Conservation (phyloP, 2,329 filamentous ascomycete genomes). For the Mycosphaerelloides madeirae region DNA sequence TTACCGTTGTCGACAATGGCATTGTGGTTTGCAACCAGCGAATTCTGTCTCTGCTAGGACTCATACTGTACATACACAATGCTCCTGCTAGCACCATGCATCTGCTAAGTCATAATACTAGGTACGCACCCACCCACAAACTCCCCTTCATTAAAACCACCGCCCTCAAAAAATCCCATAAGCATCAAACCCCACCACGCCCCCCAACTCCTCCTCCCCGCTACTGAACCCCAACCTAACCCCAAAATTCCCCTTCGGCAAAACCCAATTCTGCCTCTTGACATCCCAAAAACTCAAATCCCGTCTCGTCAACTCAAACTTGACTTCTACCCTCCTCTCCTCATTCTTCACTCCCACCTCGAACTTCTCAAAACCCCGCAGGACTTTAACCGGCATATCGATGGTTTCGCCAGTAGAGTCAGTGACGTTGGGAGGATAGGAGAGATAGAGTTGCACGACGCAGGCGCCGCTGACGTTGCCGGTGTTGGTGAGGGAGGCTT, state of each 20-base stretch:
- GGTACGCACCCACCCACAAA: no score
- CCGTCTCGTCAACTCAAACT: slow-evolving; percentile 34
- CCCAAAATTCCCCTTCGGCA: slow-evolving; percentile 31
- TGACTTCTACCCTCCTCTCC: slow-evolving; percentile 19
- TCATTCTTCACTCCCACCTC: slow-evolving; percentile 21
- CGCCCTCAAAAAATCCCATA: slow-evolving; percentile 5
- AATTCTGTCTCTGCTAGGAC: no score
- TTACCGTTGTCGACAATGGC: no score
- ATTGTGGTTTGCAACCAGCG: no score
- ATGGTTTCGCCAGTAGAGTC: slow-evolving; percentile 23
- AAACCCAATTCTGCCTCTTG: slow-evolving; percentile 33
- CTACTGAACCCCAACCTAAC: slow-evolving; percentile 29
- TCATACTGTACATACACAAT: no score
- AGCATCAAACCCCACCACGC: slow-evolving; percentile 10
- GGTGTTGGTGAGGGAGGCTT: slow-evolving; percentile 57
- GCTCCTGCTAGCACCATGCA: no score
- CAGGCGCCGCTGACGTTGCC: slow-evolving; percentile 51
- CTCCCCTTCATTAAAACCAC: no score
- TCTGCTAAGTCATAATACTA: no score
- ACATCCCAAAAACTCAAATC: slow-evolving; percentile 36
- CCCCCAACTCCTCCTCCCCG: slow-evolving; percentile 16
- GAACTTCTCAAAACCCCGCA: slow-evolving; percentile 44
- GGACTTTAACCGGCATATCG: slow-evolving; percentile 45
- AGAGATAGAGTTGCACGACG: slow-evolving; percentile 56
- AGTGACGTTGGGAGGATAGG: slow-evolving; percentile 33